These are phyloP conservation scores for Cercospora janseana DNA, from an alignment of 2,329 filamentous ascomycete genomes.

Conservation along the genomic window DNA sequence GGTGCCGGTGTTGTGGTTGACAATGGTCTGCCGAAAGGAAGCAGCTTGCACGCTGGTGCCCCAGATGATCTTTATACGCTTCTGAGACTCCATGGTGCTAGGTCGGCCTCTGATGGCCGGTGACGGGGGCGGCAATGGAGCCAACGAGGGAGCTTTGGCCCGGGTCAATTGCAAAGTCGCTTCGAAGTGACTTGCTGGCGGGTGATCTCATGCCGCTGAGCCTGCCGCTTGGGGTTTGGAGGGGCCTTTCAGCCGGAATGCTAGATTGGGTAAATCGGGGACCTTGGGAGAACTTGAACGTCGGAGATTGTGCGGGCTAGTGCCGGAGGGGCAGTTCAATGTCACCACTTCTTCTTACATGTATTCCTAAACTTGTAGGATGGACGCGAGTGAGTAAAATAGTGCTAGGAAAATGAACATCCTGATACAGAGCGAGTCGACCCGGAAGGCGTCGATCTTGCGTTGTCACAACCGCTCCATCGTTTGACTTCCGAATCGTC, in stretches of 20 bases:
- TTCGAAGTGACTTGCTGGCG: not conserved
- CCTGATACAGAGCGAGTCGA: too few species aligned
- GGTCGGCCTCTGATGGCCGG: constrained; percentile 13
- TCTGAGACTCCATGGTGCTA: constrained; percentile 22
- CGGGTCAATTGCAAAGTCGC: not conserved
- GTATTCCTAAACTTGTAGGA: too few species aligned
- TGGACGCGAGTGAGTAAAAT: too few species aligned
- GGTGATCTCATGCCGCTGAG: constrained; percentile 9
- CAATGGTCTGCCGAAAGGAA: constrained; percentile 40
- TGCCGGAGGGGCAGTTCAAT: too few species aligned
- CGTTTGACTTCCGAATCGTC: too few species aligned
- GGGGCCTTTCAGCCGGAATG: constrained; percentile 8
- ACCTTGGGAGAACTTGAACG: not conserved
- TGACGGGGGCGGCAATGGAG: too few species aligned
- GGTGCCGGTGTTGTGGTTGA: constrained; percentile 39
- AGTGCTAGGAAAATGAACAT: too few species aligned
- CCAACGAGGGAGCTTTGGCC: constrained; percentile 13
- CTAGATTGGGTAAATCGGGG: not conserved
- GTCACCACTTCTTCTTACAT: too few species aligned
- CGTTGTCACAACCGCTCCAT: too few species aligned
- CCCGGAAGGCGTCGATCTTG: too few species aligned
- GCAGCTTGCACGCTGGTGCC: constrained; percentile 43
- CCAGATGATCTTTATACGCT: constrained; percentile 38
- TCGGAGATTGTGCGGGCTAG: too few species aligned
- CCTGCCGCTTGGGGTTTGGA: constrained; percentile 1